A percentile compares a stretch with the other conserved stretches of the same genome.
Conservation (phyloP, 176 grass and related monocot genomes). For the Oryza australiensis region DNA sequence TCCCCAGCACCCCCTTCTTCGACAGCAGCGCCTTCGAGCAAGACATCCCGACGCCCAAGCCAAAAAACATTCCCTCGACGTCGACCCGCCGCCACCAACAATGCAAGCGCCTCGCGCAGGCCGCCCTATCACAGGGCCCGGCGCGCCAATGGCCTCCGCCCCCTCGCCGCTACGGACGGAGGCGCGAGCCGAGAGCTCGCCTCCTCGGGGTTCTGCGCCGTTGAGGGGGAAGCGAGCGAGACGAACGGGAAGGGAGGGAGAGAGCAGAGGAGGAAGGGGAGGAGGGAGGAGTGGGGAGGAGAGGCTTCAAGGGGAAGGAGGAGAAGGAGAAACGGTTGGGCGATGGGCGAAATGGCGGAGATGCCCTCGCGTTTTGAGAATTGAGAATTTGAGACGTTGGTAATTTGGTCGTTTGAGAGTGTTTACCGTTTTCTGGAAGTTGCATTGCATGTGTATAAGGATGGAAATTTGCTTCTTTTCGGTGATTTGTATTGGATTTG, state of each 20-base stretch:
- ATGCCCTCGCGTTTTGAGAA: conserved; percentile 8
- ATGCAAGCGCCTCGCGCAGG: background rate
- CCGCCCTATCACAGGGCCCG: background rate
- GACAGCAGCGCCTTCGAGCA: conserved; percentile 63
- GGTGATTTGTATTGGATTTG: background rate
- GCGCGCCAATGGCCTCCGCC: background rate
- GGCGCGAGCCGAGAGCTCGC: background rate
- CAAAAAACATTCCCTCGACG: background rate
- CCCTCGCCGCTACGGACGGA: background rate
- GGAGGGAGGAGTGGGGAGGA: background rate
- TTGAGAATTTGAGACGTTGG: conserved; percentile 26
- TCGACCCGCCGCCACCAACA: background rate
- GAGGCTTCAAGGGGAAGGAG: conserved; percentile 11
- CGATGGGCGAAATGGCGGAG: background rate
- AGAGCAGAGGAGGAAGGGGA: background rate
- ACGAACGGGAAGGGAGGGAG: background rate
- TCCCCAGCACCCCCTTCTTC: conserved; percentile 55
- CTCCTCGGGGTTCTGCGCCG: background rate
- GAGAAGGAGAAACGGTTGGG: conserved; percentile 27
- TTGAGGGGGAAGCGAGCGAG: background rate
- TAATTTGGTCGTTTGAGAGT: background rate
- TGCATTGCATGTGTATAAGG: background rate
- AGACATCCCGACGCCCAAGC: conserved; percentile 36
- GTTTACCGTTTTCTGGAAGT: background rate
- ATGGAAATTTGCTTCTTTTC: background rate